These are phyloP conservation scores for Fimicolochytrium jonesii DNA, from an alignment of 192 early-diverging fungal species.

Conservation along the genomic window DNA sequence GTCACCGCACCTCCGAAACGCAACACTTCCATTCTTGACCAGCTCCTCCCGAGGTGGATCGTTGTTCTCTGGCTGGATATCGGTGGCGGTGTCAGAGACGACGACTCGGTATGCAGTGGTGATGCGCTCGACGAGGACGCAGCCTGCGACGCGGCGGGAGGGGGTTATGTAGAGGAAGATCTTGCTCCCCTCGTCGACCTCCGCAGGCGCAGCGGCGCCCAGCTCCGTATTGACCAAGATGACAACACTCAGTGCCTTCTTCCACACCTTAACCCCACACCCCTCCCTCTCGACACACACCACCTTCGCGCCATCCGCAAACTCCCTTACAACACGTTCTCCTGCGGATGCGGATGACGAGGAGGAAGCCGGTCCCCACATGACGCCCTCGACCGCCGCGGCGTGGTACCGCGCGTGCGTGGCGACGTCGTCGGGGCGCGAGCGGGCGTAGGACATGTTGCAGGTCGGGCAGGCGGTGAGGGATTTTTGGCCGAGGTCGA, in stretches of 20 bases:
- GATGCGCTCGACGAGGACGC: slow-evolving; percentile 45
- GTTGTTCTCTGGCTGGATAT: too few species aligned
- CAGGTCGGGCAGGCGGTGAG: slow-evolving; percentile 5
- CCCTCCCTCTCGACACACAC: slow-evolving; percentile 3
- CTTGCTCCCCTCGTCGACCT: slow-evolving; percentile 2
- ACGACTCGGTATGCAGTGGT: not conserved
- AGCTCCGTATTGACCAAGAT: slow-evolving; percentile 15
- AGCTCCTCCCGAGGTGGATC: too few species aligned
- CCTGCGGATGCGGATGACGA: too few species aligned
- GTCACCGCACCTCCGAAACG: not conserved
- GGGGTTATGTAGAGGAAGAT: slow-evolving; percentile 38
- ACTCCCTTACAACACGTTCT: not conserved
- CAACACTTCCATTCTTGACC: slow-evolving; percentile 4
- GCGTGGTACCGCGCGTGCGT: slow-evolving; percentile 17
- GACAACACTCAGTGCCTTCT: slow-evolving; percentile 1
- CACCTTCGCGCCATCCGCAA: slow-evolving; percentile 1
- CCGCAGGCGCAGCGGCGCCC: slow-evolving; percentile 1
- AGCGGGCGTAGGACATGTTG: slow-evolving; percentile 8
- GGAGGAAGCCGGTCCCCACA: too few species aligned
- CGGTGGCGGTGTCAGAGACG: too few species aligned
- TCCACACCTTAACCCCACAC: not conserved
- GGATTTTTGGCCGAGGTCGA: slow-evolving; percentile 25
- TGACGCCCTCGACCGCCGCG: slow-evolving; percentile 13
- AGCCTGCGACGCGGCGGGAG: slow-evolving; percentile 33
- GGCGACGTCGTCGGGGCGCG: slow-evolving; percentile 14